Conservation (phyloP, 2,329 filamentous ascomycete species). For the Aspergillus spinulosporus region DNA sequence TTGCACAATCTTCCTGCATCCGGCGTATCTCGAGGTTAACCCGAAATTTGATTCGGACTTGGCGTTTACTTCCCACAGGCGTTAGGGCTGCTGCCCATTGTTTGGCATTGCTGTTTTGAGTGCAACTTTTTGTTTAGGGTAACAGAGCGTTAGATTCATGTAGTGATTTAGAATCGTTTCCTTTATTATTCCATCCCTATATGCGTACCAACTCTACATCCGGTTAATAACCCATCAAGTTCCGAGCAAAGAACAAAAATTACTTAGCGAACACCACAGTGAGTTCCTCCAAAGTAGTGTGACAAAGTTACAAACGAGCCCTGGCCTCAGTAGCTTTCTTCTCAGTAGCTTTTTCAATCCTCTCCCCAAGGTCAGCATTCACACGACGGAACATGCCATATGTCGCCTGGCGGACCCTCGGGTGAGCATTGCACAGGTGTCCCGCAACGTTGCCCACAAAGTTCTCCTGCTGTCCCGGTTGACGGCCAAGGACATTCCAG, state of each 20-base stretch:
- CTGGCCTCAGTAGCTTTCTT: conserved; percentile 25
- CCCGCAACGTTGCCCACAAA: conserved; percentile 61
- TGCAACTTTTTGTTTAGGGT: neutral
- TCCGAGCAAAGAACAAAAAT: neutral
- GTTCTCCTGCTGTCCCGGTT: conserved; percentile 60
- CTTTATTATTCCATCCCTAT: neutral
- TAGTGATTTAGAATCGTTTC: neutral
- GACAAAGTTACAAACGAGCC: conserved; percentile 30
- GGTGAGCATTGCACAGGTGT: conserved; percentile 56
- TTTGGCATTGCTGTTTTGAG: neutral
- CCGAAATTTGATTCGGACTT: neutral
- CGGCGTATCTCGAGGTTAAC: neutral
- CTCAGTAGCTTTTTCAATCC: conserved; percentile 58
- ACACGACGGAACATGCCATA: conserved; percentile 63
- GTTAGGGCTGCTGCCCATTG: neutral
- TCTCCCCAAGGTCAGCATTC: conserved; percentile 53
- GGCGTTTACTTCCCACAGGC: neutral
- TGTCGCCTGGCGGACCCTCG: conserved; percentile 57
- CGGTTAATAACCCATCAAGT: too few species aligned
- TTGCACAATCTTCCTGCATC: neutral
- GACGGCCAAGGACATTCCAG: conserved; percentile 46
- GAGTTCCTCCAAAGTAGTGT: neutral
- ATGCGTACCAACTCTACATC: too few species aligned
- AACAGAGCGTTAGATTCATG: neutral
- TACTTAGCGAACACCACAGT: neutral